Evolutionary conservation across 352 stramenopile species (phyloP).

Genomic region (Pythium biforme): DNA sequence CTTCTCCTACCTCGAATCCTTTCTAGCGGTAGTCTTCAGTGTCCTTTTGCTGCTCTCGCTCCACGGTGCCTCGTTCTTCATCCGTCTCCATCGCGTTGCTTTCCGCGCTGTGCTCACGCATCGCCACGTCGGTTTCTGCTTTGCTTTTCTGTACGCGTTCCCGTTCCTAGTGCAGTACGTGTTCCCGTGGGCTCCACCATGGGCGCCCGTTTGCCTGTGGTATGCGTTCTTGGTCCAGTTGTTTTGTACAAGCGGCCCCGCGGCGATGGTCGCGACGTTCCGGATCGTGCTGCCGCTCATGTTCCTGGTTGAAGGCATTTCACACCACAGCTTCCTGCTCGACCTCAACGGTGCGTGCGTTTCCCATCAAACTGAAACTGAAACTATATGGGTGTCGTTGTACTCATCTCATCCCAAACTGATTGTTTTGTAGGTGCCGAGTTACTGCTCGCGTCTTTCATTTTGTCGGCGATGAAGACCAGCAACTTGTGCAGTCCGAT

Average conservation of each 20-base stretch:
- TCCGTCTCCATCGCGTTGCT: slow-evolving; percentile 77
- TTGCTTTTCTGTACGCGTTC: slow-evolving; percentile 86
- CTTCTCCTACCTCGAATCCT: slow-evolving; percentile 63
- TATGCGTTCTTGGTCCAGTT: slow-evolving; percentile 89
- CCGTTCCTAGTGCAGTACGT: slow-evolving; percentile 86
- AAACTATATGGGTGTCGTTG: neutral
- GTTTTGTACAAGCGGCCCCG: slow-evolving; percentile 80
- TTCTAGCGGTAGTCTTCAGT: slow-evolving; percentile 65
- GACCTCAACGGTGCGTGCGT: slow-evolving; percentile 76
- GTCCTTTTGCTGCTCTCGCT: slow-evolving; percentile 66
- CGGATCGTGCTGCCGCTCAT: slow-evolving; percentile 81
- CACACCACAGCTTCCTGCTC: slow-evolving; percentile 87
- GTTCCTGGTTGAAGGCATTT: slow-evolving; percentile 86
- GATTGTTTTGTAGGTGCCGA: slow-evolving; percentile 50
- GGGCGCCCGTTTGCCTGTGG: slow-evolving; percentile 87
- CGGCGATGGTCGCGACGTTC: slow-evolving; percentile 86
- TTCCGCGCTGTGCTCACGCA: slow-evolving; percentile 82
- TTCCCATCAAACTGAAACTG: neutral
- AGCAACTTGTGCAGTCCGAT: slow-evolving; percentile 81
- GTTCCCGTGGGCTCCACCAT: slow-evolving; percentile 86
- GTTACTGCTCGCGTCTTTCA: slow-evolving; percentile 80
- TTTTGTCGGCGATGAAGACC: slow-evolving; percentile 84
- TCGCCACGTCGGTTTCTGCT: slow-evolving; percentile 85
- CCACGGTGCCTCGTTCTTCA: slow-evolving; percentile 72
- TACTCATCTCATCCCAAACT: neutral